Percentiles rank a stretch among this genome's conserved stretches.
phyloP scores from a whole-genome alignment of 306 rosid genomes.

The Pterocarpus santalinus region DNA sequence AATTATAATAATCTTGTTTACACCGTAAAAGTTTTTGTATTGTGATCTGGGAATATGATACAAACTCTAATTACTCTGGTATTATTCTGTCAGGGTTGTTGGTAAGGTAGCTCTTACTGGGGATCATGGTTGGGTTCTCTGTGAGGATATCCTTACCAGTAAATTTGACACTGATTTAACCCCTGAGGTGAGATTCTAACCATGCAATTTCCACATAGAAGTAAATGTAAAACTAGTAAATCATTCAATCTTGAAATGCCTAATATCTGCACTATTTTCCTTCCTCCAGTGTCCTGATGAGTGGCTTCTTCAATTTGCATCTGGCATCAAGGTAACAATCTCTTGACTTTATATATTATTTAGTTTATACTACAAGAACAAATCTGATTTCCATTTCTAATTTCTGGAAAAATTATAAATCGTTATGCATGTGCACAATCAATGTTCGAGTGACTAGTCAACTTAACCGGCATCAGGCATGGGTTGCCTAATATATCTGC shows the following conservation, averaged over 20 bases:
- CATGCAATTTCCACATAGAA: slow-evolving; percentile 28
- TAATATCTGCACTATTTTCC: slow-evolving; percentile 45
- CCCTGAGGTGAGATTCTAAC: slow-evolving; percentile 64
- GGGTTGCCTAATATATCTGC: slow-evolving; percentile 23
- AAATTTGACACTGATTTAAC: slow-evolving; percentile 49
- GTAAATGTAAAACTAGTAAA: background rate
- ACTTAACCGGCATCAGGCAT: slow-evolving; percentile 4
- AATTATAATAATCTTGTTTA: background rate
- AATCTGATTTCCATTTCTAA: slow-evolving; percentile 27
- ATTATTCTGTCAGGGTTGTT: slow-evolving; percentile 63
- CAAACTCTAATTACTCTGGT: slow-evolving; percentile 21
- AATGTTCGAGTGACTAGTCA: background rate
- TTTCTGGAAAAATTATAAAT: slow-evolving; percentile 9
- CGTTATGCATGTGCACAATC: background rate
- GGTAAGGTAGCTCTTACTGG: slow-evolving; percentile 79
- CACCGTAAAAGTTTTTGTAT: background rate
- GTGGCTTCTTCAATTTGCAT: slow-evolving; percentile 85
- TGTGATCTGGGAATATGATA: slow-evolving; percentile 20
- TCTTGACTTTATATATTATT: slow-evolving; percentile 10
- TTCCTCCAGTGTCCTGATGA: slow-evolving; percentile 73
- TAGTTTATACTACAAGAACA: background rate
- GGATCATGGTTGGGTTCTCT: slow-evolving; percentile 71
- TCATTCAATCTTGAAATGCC: slow-evolving; percentile 28
- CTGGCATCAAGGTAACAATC: slow-evolving; percentile 79
- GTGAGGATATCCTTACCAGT: slow-evolving; percentile 53